Evolutionary conservation across 768 basidiomycete species (phyloP).

Genomic region (Boletus huronensis): DNA sequence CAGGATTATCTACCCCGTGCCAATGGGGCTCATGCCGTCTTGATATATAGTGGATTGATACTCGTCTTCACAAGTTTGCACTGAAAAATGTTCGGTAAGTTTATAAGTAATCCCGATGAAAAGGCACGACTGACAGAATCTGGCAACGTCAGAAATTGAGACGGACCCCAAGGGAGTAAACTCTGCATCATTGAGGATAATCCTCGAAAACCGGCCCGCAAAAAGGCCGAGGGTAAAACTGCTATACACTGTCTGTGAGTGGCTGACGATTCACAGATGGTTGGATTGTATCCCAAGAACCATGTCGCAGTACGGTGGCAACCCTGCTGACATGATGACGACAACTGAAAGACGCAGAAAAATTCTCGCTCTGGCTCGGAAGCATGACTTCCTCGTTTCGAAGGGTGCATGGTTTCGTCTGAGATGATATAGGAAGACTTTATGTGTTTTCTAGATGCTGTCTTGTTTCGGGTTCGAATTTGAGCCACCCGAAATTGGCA

Average conservation of each 20-base stretch:
- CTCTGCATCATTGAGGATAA: slow-evolving; percentile 52
- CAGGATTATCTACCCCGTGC: neutral
- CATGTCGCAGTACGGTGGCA: slow-evolving; percentile 59
- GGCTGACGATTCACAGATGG: neutral
- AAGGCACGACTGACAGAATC: neutral
- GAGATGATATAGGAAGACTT: neutral
- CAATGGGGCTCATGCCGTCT: neutral
- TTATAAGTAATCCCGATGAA: slow-evolving; percentile 4
- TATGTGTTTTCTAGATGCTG: slow-evolving; percentile 46
- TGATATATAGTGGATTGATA: slow-evolving; percentile 49
- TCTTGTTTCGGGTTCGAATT: slow-evolving; percentile 84
- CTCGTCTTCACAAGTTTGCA: slow-evolving; percentile 51
- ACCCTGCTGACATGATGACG: slow-evolving; percentile 75
- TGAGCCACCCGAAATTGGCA: slow-evolving; percentile 59
- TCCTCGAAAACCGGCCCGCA: slow-evolving; percentile 64
- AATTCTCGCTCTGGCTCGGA: slow-evolving; percentile 59
- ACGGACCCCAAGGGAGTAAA: slow-evolving; percentile 66
- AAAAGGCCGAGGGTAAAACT: slow-evolving; percentile 61
- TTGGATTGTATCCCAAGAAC: neutral
- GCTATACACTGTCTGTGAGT: slow-evolving; percentile 68
- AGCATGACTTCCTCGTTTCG: slow-evolving; percentile 71
- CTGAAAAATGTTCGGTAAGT: slow-evolving; percentile 51
- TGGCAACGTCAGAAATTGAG: slow-evolving; percentile 52
- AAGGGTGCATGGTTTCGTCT: slow-evolving; percentile 48
- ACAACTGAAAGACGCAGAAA: slow-evolving; percentile 58